Percentiles rank a stretch among this genome's conserved stretches.
Evolutionary conservation across 2,329 filamentous ascomycete genomes (phyloP).

Genomic region (Dactylellina cionopaga): DNA sequence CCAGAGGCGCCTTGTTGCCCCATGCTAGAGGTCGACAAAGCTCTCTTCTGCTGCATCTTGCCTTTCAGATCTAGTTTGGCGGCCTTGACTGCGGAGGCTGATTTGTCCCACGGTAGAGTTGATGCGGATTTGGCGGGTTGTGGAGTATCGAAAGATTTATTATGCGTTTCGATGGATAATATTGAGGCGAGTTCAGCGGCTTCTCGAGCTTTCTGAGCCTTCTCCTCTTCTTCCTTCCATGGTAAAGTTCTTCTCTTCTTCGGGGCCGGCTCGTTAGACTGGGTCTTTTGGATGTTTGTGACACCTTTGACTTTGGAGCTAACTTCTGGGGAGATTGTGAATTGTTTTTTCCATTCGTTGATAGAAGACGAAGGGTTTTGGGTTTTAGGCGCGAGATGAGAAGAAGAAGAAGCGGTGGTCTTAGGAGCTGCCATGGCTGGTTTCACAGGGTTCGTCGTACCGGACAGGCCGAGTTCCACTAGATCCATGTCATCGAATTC

Average conservation of each 20-base stretch:
- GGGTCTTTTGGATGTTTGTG: conserved; percentile 11
- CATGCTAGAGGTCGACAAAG: conserved; percentile 37
- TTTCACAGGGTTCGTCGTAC: conserved; percentile 4
- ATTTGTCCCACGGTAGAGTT: conserved; percentile 74
- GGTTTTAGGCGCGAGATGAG: not conserved
- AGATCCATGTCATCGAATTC: conserved; percentile 51
- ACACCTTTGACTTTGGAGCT: not conserved
- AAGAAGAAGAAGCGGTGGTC: not conserved
- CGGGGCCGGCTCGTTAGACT: conserved; percentile 19
- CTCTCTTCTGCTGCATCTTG: conserved; percentile 41
- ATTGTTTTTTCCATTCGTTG: conserved; percentile 40
- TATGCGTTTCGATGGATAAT: conserved; percentile 9
- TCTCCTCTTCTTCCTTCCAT: conserved; percentile 35
- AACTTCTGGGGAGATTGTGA: conserved; percentile 14
- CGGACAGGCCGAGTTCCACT: conserved; percentile 29
- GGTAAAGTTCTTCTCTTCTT: conserved; percentile 42
- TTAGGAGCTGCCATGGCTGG: not conserved
- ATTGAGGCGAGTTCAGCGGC: conserved; percentile 40
- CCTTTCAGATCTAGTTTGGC: conserved; percentile 45
- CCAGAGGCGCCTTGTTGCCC: not conserved
- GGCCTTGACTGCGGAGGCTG: conserved; percentile 76
- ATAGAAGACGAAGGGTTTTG: conserved; percentile 12
- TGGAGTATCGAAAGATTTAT: conserved; percentile 27
- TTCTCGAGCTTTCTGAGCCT: conserved; percentile 24
- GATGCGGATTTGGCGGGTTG: conserved; percentile 57